Evolutionary conservation across 148 eudicot genomes (phyloP).

Genomic region (Selenicereus undatus): DNA sequence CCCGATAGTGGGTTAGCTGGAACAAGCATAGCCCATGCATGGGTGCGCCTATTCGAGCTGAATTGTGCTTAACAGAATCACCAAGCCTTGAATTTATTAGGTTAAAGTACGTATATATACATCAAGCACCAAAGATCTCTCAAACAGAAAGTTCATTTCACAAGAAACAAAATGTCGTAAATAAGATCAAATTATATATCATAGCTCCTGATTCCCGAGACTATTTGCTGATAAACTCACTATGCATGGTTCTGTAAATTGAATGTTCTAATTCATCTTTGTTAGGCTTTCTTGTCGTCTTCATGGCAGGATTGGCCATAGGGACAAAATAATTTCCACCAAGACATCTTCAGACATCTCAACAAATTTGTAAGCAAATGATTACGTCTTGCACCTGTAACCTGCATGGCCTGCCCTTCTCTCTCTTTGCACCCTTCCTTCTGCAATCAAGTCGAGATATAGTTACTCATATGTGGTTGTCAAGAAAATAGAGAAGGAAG

Average conservation of each 20-base stretch:
- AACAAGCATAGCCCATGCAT: no score
- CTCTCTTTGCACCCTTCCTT: conserved; percentile 14
- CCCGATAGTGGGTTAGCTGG: no score
- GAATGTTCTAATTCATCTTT: background rate
- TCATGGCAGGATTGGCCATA: background rate
- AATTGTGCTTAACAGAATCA: no score
- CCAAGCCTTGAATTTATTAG: background rate
- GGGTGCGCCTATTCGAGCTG: no score
- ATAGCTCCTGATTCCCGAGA: background rate
- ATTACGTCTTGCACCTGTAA: conserved; percentile 24
- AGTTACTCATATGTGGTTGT: no score
- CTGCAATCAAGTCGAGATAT: conserved; percentile 29
- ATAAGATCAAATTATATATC: background rate
- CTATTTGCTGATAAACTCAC: background rate
- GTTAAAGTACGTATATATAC: background rate
- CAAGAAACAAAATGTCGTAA: background rate
- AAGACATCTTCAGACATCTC: conserved; percentile 39
- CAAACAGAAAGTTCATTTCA: background rate
- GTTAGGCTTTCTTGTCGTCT: background rate
- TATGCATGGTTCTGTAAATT: background rate
- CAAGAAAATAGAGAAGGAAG: background rate
- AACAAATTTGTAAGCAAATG: conserved; percentile 33
- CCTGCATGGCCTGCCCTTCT: conserved; percentile 22
- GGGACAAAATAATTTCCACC: conserved; percentile 41
- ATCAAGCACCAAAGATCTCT: background rate